Percentiles rank a stretch among this genome's conserved stretches.
These are phyloP conservation scores for Neonectria magnoliae DNA, from an alignment of 2,329 filamentous ascomycete species.

Conservation along the genomic window DNA sequence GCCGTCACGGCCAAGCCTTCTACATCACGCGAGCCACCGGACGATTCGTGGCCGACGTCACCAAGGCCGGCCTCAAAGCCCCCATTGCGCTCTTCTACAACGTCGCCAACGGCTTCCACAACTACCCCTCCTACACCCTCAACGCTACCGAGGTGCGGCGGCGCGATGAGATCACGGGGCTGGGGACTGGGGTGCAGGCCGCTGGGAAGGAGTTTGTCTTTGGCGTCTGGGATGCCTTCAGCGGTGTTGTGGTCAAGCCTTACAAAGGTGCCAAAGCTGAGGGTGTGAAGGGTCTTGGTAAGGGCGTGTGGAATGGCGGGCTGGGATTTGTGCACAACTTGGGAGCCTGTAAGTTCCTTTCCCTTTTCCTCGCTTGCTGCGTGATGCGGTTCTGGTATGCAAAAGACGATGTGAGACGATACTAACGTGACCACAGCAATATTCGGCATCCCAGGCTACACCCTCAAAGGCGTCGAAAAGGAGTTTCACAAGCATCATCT, in stretches of 20 bases:
- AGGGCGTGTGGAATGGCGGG: conserved; percentile 62
- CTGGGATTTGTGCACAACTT: conserved; percentile 56
- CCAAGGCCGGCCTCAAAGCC: conserved; percentile 69
- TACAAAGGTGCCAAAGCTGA: conserved; percentile 70
- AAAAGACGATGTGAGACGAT: not conserved
- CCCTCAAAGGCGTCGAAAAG: conserved; percentile 64
- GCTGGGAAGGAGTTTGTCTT: conserved; percentile 72
- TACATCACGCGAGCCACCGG: conserved; percentile 54
- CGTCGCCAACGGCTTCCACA: conserved; percentile 77
- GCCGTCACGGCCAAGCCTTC: conserved; percentile 39
- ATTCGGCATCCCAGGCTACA: conserved; percentile 60
- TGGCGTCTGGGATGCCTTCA: conserved; percentile 75
- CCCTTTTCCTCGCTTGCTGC: not conserved
- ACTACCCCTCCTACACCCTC: conserved; percentile 73
- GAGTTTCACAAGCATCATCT: conserved; percentile 52
- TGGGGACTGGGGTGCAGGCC: conserved; percentile 67
- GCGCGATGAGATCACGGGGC: conserved; percentile 72
- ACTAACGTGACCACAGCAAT: conserved; percentile 34
- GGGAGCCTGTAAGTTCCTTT: conserved; percentile 48
- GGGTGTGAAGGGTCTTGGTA: conserved; percentile 69
- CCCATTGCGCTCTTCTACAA: conserved; percentile 76
- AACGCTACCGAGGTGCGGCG: conserved; percentile 70
- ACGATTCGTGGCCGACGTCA: conserved; percentile 67
- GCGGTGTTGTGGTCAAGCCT: conserved; percentile 73
- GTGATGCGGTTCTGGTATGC: too few relatives aligned